Evolutionary conservation across 345 rosid species (phyloP).

Genomic region (Chamaenerion angustifolium): DNA sequence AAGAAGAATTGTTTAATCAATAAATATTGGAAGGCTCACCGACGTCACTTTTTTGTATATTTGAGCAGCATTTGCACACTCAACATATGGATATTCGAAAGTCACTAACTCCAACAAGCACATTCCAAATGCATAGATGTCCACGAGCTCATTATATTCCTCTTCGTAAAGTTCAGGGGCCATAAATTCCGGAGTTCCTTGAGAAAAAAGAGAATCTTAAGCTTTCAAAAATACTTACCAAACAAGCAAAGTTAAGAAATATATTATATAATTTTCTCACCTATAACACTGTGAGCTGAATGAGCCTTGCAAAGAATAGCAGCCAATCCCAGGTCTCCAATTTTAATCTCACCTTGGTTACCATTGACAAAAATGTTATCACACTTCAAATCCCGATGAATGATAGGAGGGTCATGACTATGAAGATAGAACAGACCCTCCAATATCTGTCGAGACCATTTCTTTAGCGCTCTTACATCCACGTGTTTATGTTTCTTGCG

Average conservation of each 20-base stretch:
- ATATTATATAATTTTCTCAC: conserved; percentile 16
- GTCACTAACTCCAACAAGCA: conserved; percentile 92
- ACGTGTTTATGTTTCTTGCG: conserved; percentile 82
- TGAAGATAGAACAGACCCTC: conserved; percentile 84
- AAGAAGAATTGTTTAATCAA: neutral
- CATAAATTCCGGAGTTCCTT: conserved; percentile 98
- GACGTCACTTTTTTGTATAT: conserved; percentile 90
- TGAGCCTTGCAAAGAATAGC: conserved; percentile 57
- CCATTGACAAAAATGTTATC: conserved; percentile 96
- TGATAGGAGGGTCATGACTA: conserved; percentile 74
- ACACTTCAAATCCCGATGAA: conserved; percentile 92
- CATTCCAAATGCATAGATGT: conserved; percentile 95
- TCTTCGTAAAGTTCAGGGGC: conserved; percentile 99
- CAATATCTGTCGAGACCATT: conserved; percentile 86
- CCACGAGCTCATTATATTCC: conserved; percentile 90
- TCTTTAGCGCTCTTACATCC: conserved; percentile 78
- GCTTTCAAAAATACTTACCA: neutral
- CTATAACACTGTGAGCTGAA: conserved; percentile 82
- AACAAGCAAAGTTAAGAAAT: neutral
- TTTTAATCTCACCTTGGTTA: conserved; percentile 90
- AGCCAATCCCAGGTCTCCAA: conserved; percentile 89
- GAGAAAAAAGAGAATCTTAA: neutral
- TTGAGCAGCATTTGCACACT: conserved; percentile 90
- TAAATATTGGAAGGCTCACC: conserved; percentile 25
- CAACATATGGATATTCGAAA: conserved; percentile 75